phyloP scores from a whole-genome alignment of 2,329 filamentous ascomycete genomes.

The Fusarium sulawesiense region DNA sequence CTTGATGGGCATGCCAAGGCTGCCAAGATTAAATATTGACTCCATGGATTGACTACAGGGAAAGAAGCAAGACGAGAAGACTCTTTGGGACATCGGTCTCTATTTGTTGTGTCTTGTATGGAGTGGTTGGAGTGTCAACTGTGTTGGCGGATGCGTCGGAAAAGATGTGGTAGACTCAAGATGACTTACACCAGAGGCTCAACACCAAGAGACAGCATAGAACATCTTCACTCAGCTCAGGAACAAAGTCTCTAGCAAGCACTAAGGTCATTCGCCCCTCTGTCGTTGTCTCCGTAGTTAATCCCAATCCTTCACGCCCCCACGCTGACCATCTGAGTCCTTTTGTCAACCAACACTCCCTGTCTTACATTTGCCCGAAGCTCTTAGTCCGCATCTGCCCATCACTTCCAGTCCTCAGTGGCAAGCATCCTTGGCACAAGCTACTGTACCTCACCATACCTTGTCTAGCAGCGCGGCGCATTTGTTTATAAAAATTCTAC shows the following conservation, averaged over 20 bases:
- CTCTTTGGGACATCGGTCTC: neutral
- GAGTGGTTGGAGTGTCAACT: no score
- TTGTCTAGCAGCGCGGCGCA: no score
- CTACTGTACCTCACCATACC: neutral
- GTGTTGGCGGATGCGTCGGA: no score
- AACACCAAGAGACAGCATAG: neutral
- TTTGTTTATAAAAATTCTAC: neutral
- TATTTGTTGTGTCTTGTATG: no score
- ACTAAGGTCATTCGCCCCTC: neutral
- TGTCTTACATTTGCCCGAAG: neutral
- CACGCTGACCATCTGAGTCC: constrained; percentile 6
- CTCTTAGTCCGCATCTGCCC: neutral
- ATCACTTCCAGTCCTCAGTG: constrained; percentile 2
- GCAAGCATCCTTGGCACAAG: neutral
- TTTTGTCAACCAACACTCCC: constrained; percentile 2
- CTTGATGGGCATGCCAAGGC: constrained; percentile 41
- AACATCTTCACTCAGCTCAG: neutral
- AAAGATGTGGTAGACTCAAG: neutral
- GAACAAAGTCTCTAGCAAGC: neutral
- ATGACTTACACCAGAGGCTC: neutral
- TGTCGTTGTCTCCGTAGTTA: neutral
- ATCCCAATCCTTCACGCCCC: constrained; percentile 4
- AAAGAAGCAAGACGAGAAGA: neutral
- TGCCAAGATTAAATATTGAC: constrained; percentile 27
- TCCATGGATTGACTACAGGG: constrained; percentile 10